These are phyloP conservation scores for Cystobasidiaceae sp. DNA, from an alignment of 1,284 basidiomycete genomes.

Conservation along the genomic window DNA sequence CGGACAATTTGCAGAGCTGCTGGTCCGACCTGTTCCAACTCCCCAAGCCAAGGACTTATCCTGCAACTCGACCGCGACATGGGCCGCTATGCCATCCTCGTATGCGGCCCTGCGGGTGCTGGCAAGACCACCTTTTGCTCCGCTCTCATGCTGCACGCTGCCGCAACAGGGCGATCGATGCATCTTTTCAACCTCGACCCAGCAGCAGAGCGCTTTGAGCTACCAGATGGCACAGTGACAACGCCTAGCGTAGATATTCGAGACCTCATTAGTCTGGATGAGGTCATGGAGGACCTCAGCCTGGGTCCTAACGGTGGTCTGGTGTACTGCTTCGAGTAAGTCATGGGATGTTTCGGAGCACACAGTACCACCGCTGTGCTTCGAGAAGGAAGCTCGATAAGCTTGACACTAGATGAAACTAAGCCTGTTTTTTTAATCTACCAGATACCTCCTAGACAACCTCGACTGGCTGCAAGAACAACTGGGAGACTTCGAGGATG, in stretches of 20 bases:
- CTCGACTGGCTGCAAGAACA: slow-evolving; percentile 99
- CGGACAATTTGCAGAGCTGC: background rate
- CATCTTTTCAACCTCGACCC: slow-evolving; percentile 98
- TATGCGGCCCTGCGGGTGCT: slow-evolving; percentile 71
- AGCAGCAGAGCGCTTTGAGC: slow-evolving; percentile 89
- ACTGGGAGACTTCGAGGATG: slow-evolving; percentile 87
- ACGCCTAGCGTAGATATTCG: slow-evolving; percentile 91
- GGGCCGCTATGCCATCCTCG: slow-evolving; percentile 34
- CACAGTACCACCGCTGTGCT: background rate
- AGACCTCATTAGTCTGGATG: slow-evolving; percentile 85
- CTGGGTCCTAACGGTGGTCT: slow-evolving; percentile 97
- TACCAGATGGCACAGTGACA: slow-evolving; percentile 47
- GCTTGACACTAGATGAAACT: background rate
- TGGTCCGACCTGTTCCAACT: background rate
- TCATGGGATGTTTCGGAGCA: slow-evolving; percentile 40
- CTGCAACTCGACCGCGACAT: background rate
- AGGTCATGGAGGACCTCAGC: slow-evolving; percentile 92
- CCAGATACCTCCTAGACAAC: slow-evolving; percentile 89
- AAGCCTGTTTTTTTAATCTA: too few relatives aligned
- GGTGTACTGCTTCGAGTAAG: slow-evolving; percentile 99
- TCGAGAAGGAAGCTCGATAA: background rate
- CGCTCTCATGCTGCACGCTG: slow-evolving; percentile 84
- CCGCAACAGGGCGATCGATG: slow-evolving; percentile 70
- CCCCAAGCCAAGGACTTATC: background rate
- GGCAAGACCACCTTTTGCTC: slow-evolving; percentile 95